Base-by-base conservation (phyloP, 495 filamentous ascomycete species). In the Neurospora africana region DNA sequence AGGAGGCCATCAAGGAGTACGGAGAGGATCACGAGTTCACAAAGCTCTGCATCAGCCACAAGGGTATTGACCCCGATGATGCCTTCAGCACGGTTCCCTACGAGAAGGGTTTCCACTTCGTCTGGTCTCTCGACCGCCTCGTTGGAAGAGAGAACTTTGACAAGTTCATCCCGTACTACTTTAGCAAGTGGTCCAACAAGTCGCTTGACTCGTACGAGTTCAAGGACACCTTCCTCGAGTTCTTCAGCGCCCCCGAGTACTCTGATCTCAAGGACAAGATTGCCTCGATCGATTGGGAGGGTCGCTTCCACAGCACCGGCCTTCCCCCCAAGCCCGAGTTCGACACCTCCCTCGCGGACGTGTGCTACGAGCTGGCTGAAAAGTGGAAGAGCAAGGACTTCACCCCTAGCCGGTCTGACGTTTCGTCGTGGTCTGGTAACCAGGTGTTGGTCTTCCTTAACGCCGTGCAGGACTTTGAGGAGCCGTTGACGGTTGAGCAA, bases 111-210 rank as follows among this genome's bases (percentile, higher is more conserved):
- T 85, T 86, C 74, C 82, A 86, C 73, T 84, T 85, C 68, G 79
- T 99, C 69, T 97, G 91, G 79, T 87, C 92, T 74, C 86, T 99
- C 10, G 95, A 99, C 74, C 90, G 89, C 37, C 84, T 95, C 11
- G 84, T 99, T 3, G 93, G 94, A n/a, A 90, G 92, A 75, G 84
- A 89, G 47, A 91, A 92, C 77, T 99, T 93, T 82, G 91, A 98
- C 84, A 90, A 88, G 73, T 99, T 97, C 82, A 97, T 99, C 75
- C 94, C 94, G 41, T 88, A 97, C 79, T 98, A 98, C 81, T 98
- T 98, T 79, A 89, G 84, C n/a, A 90, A 82, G 15, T 98, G 89
- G 85, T 86, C 90, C 41, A 84, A 86, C 72, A 93, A 92, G 76
- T 97, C 93, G 5, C 85, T 99, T 10, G 93, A 97, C 76, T 96